Evolutionary conservation across 495 filamentous ascomycete species (phyloP).

Genomic region (Aspergillus incahuasiensis): DNA sequence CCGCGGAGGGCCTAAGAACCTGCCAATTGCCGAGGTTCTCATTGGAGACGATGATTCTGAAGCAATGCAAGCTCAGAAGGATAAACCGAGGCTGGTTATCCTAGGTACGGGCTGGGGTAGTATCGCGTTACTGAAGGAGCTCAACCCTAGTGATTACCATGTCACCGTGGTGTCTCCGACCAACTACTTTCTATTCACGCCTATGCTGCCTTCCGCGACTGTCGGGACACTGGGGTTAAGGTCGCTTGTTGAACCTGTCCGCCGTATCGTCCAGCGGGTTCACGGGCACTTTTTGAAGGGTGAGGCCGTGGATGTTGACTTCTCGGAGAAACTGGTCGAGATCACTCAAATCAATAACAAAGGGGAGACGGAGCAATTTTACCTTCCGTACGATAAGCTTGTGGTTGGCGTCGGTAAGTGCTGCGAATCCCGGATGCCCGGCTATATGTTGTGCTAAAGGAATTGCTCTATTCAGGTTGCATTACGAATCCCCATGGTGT

Average conservation of each 20-base stretch:
- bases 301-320: conserved; percentile 79
- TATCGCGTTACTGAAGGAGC: conserved; percentile 82
- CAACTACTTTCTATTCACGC: conserved; percentile 97
- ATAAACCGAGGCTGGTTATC: conserved; percentile 88
- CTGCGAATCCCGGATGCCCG: background rate
- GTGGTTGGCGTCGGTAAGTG: conserved; percentile 79
- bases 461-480: conserved; percentile 53
- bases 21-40: conserved; percentile 81
- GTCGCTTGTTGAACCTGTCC: conserved; percentile 87
- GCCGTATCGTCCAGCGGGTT: conserved; percentile 71
- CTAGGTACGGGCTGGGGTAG: conserved; percentile 95
- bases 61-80: conserved; percentile 61
- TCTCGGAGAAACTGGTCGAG: conserved; percentile 86
- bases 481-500: conserved; percentile 94
- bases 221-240: conserved; percentile 91
- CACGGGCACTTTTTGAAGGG: conserved; percentile 89
- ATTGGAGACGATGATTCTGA: conserved; percentile 83
- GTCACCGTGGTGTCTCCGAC: conserved; percentile 89
- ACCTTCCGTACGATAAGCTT: conserved; percentile 98
- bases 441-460: background rate
- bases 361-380: conserved; percentile 74
- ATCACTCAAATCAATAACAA: conserved; percentile 65
- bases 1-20: conserved; percentile 89
- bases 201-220: conserved; percentile 94
- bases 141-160: conserved; percentile 88